A percentile compares a stretch with the other conserved stretches of the same genome.
These are phyloP conservation scores for Cytospora chrysosperma DNA, from an alignment of 2,329 filamentous ascomycete species.

Conservation along the genomic window DNA sequence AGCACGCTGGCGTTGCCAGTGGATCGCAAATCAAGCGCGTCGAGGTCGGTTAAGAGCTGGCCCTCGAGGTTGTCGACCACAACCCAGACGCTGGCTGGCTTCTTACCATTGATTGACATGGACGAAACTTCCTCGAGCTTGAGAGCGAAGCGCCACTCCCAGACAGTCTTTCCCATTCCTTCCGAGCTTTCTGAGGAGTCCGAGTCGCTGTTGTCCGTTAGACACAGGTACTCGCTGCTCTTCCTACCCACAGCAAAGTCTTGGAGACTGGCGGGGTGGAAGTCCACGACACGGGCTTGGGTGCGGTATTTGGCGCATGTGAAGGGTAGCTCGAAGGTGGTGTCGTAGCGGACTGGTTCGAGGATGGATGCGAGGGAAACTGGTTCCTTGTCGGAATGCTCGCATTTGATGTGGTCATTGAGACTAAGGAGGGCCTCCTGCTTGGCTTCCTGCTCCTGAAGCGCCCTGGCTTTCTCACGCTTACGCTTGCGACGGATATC, in stretches of 20 bases:
- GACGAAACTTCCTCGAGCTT: slow-evolving; percentile 67
- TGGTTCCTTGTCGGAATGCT: slow-evolving; percentile 39
- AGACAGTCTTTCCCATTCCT: slow-evolving; percentile 40
- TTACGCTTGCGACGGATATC: slow-evolving; percentile 22
- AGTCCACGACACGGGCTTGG: slow-evolving; percentile 78
- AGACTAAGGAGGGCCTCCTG: slow-evolving; percentile 30
- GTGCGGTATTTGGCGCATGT: slow-evolving; percentile 69
- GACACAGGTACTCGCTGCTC: slow-evolving; percentile 45
- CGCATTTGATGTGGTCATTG: slow-evolving; percentile 41
- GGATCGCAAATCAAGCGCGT: slow-evolving; percentile 57
- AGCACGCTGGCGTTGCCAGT: slow-evolving; percentile 45
- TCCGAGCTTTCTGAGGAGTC: slow-evolving; percentile 34
- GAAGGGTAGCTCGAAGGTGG: slow-evolving; percentile 63
- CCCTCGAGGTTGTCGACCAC: slow-evolving; percentile 61
- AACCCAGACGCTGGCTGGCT: slow-evolving; percentile 59
- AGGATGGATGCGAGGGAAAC: slow-evolving; percentile 42
- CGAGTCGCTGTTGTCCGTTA: slow-evolving; percentile 44
- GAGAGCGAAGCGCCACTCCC: slow-evolving; percentile 85
- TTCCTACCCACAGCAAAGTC: slow-evolving; percentile 63
- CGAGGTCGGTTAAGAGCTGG: slow-evolving; percentile 47
- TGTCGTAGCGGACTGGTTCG: slow-evolving; percentile 40
- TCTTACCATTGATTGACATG: slow-evolving; percentile 27
- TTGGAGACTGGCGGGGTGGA: slow-evolving; percentile 65
- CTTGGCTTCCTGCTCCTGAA: slow-evolving; percentile 31
- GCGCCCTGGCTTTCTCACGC: slow-evolving; percentile 28